phyloP scores from a whole-genome alignment of 352 stramenopile species.

The Globisporangium barbulae region DNA sequence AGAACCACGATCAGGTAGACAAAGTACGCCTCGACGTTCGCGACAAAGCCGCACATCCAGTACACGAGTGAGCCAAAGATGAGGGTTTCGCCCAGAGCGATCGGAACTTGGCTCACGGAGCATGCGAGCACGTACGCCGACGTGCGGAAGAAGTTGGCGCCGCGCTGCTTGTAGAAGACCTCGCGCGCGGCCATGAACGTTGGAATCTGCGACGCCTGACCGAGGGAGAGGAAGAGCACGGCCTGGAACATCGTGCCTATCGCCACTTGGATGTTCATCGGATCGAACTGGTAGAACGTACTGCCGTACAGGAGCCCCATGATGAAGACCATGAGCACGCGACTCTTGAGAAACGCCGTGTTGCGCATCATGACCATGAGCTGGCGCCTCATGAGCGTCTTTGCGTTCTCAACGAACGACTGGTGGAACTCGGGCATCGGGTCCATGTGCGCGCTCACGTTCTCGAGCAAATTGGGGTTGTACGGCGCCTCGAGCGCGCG shows the following conservation, averaged over 20 bases:
- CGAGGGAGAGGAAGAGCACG: slow-evolving; percentile 54
- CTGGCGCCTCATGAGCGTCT: slow-evolving; percentile 32
- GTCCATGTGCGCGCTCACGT: slow-evolving; percentile 81
- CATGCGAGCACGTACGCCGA: slow-evolving; percentile 54
- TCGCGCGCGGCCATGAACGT: slow-evolving; percentile 54
- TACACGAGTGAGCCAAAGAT: slow-evolving; percentile 81
- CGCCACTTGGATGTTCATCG: slow-evolving; percentile 22
- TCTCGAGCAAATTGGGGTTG: background rate
- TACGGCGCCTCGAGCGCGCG: background rate
- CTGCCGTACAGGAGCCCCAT: slow-evolving; percentile 37
- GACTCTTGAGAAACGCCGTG: slow-evolving; percentile 25
- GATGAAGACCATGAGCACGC: slow-evolving; percentile 30
- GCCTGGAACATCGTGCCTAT: slow-evolving; percentile 62
- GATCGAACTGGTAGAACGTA: slow-evolving; percentile 38
- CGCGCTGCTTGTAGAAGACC: slow-evolving; percentile 78
- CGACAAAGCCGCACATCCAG: slow-evolving; percentile 66
- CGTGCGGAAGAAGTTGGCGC: slow-evolving; percentile 75
- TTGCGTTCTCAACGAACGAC: slow-evolving; percentile 25
- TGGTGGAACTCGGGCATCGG: slow-evolving; percentile 34
- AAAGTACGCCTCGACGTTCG: slow-evolving; percentile 21
- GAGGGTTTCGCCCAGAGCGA: slow-evolving; percentile 44
- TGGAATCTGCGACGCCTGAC: slow-evolving; percentile 49
- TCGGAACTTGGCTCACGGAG: slow-evolving; percentile 29
- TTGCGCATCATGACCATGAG: slow-evolving; percentile 43
- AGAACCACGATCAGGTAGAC: slow-evolving; percentile 35